Base-by-base conservation (phyloP, 192 early-diverging fungal species). In the Globomyces pollinis-pini region DNA sequence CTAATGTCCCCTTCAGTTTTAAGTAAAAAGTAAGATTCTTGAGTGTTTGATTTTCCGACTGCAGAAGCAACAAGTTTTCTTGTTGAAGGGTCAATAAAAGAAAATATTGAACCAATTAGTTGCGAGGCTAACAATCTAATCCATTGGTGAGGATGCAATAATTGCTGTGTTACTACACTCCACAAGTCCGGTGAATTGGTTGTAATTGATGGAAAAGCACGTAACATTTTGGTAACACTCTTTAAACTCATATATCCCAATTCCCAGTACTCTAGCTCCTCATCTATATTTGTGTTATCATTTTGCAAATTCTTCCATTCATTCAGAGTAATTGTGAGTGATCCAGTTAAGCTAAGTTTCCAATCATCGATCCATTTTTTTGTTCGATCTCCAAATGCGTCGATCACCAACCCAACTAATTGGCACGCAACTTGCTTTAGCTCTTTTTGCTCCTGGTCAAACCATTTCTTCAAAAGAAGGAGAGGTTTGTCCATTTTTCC, bases 141-240 rank as follows among this genome's bases (percentile, higher is more conserved):
- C 95, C 94, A 99, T 0, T 81, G 67, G 50, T 98, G 95, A 20
- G 94, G 95, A 64, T 95, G 87, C 30, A 88, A 50, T 43, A 96
- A 65, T 33, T 90, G 79, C 13, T 70, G 61, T n/a, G 75, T 69
- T 1, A 86, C 68, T 45, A 78, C 53, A 18, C 57, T 64, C 93
- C 93, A 96, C 13, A 96, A 63, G 3, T 67, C 57, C 39, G 68
- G 65, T 2, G 73, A 72, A 3, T 69, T 63, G 11, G 53, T 47
- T 1, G 76, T 68, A 11, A 42, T 32, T 8, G 42, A 2, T 38
- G 50, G 60, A 38, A 32, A 57, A 12, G 24, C 77, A 20, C 68
- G 49, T 2, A 87, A 61, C 18, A 93, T 61, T 59, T 91, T 88
- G 13, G 73, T 72, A 45, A 90, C 87, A 1, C 89, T 84, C 30